phyloP scores from a whole-genome alignment of 352 stramenopile genomes.

The Stephanocyclus meneghinianus region DNA sequence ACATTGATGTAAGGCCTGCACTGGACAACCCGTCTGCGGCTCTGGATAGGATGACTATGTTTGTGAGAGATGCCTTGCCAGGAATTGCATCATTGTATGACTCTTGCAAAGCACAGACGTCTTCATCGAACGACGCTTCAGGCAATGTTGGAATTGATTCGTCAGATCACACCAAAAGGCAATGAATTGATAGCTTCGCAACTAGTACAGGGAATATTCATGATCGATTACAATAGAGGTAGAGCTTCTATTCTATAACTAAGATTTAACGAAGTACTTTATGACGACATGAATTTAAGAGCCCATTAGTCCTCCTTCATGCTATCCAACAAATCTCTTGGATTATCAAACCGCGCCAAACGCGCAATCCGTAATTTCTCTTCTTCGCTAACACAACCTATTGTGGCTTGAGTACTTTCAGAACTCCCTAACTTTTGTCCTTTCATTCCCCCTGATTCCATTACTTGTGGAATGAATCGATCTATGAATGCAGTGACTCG shows the following conservation, averaged over 20 bases:
- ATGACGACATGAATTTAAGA: too few relatives aligned
- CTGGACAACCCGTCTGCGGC: conserved; percentile 66
- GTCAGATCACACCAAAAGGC: not conserved
- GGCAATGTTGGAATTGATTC: not conserved
- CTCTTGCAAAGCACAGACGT: conserved; percentile 23
- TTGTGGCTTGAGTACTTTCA: conserved; percentile 1
- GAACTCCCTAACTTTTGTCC: conserved; percentile 15
- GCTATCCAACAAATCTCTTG: conserved; percentile 23
- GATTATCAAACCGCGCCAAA: conserved; percentile 42
- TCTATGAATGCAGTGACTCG: conserved; percentile 6
- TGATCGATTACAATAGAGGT: too few relatives aligned
- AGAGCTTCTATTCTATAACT: too few relatives aligned
- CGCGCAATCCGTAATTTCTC: conserved; percentile 25
- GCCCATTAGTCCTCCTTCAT: conserved; percentile 30
- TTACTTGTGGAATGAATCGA: conserved; percentile 1
- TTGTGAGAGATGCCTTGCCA: conserved; percentile 63
- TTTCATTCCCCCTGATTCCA: conserved; percentile 6
- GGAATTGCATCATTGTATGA: conserved; percentile 54
- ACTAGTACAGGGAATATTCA: too few relatives aligned
- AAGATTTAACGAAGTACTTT: too few relatives aligned
- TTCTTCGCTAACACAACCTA: conserved; percentile 18
- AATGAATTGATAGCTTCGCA: not conserved
- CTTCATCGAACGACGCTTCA: not conserved
- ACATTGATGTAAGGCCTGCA: conserved; percentile 75
- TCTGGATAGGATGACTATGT: conserved; percentile 53